Conservation (phyloP, 352 stramenopile genomes). For the Pythium apleroticum region DNA sequence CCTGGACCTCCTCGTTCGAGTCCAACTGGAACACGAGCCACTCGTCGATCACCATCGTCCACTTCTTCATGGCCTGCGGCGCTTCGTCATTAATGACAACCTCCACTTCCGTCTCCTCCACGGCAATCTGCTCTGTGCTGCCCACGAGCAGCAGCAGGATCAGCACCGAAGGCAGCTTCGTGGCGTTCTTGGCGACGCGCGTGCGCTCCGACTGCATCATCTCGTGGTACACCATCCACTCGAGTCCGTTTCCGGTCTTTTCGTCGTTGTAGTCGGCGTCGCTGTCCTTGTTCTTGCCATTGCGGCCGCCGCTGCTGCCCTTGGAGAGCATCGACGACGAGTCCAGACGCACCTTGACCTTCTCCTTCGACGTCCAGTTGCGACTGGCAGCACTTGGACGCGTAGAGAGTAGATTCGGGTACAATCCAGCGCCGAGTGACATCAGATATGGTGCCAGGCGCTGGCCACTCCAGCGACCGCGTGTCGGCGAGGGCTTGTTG, state of each 20-base stretch:
- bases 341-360: slow-evolving; percentile 77
- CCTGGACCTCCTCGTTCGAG: slow-evolving; percentile 41
- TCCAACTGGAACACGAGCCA: slow-evolving; percentile 71
- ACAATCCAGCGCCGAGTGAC: slow-evolving; percentile 66
- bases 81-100: slow-evolving; percentile 37
- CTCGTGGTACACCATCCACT: slow-evolving; percentile 83
- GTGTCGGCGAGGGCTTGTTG: background rate
- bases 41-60: slow-evolving; percentile 66
- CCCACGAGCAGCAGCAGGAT: slow-evolving; percentile 68
- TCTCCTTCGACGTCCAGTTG: slow-evolving; percentile 81
- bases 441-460: slow-evolving; percentile 60
- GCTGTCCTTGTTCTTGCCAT: slow-evolving; percentile 23
- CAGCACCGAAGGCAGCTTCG: slow-evolving; percentile 60
- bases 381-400: slow-evolving; percentile 35
- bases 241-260: slow-evolving; percentile 31
- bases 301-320: slow-evolving; percentile 17
- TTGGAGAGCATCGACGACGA: slow-evolving; percentile 48
- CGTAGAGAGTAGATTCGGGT: slow-evolving; percentile 71
- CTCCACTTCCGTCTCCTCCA: slow-evolving; percentile 33
- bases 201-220: slow-evolving; percentile 82
- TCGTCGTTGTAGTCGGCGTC: slow-evolving; percentile 28
- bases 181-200: slow-evolving; percentile 68
- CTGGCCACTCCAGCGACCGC: slow-evolving; percentile 20
- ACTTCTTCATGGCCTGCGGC: slow-evolving; percentile 29
- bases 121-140: slow-evolving; percentile 28